A percentile compares a stretch with the other conserved stretches of the same genome.
Conservation (phyloP, 1,284 basidiomycete genomes). For the Cryptococcus sp. region DNA sequence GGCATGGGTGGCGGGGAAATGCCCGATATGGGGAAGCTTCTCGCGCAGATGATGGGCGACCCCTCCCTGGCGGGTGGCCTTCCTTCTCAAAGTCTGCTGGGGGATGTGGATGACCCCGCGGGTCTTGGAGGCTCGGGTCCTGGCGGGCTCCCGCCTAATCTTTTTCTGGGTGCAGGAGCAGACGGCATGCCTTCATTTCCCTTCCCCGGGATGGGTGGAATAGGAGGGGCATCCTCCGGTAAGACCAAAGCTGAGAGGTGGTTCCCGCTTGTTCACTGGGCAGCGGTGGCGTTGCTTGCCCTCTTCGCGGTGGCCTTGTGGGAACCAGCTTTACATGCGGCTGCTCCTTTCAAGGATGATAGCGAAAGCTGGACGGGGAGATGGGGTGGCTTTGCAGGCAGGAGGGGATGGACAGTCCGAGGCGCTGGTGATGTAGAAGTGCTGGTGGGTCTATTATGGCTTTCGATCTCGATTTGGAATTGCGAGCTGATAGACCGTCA, state of each 20-base stretch:
- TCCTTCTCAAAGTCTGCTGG: conserved; percentile 23
- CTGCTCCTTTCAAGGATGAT: conserved; percentile 5
- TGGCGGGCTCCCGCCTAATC: conserved; percentile 15
- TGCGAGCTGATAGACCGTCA: conserved; percentile 15
- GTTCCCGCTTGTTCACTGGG: conserved; percentile 43
- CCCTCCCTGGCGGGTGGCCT: not conserved
- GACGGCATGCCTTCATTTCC: conserved; percentile 12
- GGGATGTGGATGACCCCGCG: conserved; percentile 37
- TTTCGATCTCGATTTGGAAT: no score
- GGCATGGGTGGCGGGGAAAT: conserved; percentile 16
- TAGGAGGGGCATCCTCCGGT: conserved; percentile 3
- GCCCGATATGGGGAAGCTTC: conserved; percentile 32
- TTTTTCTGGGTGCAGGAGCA: conserved; percentile 8
- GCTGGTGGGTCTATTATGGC: conserved; percentile 18
- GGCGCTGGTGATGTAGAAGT: conserved; percentile 21
- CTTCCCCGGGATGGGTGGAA: conserved; percentile 19
- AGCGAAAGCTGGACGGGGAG: conserved; percentile 16
- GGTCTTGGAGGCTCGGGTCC: conserved; percentile 23
- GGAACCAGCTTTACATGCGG: conserved; percentile 42
- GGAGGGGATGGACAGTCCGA: conserved; percentile 12
- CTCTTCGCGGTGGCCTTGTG: conserved; percentile 43
- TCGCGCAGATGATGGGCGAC: conserved; percentile 35
- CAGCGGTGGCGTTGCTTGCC: conserved; percentile 37
- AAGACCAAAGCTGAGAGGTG: conserved; percentile 30
- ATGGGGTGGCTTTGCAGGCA: conserved; percentile 26